Conservation (phyloP, 495 filamentous ascomycete genomes). For the Rhizodiscina lignyota region DNA sequence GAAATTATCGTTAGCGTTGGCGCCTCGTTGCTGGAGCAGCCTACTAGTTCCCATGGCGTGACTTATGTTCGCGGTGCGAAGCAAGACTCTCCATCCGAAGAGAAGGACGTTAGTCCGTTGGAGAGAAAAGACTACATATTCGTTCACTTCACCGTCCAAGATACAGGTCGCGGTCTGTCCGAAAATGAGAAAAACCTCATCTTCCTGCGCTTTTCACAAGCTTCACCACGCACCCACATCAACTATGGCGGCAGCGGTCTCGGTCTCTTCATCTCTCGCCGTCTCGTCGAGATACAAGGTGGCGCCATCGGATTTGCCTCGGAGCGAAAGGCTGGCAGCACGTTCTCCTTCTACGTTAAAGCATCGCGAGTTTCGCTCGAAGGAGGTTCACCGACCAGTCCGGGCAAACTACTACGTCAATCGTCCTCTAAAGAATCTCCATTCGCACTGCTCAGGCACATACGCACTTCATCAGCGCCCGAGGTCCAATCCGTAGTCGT, state of each 20-base stretch:
- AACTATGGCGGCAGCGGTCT: slow-evolving; percentile 17
- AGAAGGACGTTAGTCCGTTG: too few relatives aligned
- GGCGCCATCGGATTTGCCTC: slow-evolving; percentile 19
- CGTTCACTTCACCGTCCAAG: slow-evolving; percentile 14
- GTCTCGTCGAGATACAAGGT: slow-evolving; percentile 18
- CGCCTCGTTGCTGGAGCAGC: slow-evolving; percentile 2
- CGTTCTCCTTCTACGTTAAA: slow-evolving; percentile 21
- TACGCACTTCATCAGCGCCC: too few relatives aligned
- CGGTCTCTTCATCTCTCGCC: slow-evolving; percentile 19
- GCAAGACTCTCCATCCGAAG: too few relatives aligned
- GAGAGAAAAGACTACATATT: too few relatives aligned
- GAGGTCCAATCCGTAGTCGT: too few relatives aligned
- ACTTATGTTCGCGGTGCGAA: too few relatives aligned
- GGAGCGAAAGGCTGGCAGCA: slow-evolving; percentile 11
- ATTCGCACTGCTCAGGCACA: too few relatives aligned
- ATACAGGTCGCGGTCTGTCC: slow-evolving; percentile 19
- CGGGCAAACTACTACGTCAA: too few relatives aligned
- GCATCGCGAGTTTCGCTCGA: too few relatives aligned
- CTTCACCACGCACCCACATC: slow-evolving; percentile 15
- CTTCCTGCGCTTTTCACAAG: slow-evolving; percentile 19
- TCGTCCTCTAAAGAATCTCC: too few relatives aligned
- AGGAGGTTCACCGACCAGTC: too few relatives aligned
- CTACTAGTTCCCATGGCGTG: neutral
- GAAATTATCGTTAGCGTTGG: slow-evolving; percentile 6
- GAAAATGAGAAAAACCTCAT: slow-evolving; percentile 12